These are phyloP conservation scores for Botryotinia convoluta DNA, from an alignment of 2,329 filamentous ascomycete species.

Conservation along the genomic window DNA sequence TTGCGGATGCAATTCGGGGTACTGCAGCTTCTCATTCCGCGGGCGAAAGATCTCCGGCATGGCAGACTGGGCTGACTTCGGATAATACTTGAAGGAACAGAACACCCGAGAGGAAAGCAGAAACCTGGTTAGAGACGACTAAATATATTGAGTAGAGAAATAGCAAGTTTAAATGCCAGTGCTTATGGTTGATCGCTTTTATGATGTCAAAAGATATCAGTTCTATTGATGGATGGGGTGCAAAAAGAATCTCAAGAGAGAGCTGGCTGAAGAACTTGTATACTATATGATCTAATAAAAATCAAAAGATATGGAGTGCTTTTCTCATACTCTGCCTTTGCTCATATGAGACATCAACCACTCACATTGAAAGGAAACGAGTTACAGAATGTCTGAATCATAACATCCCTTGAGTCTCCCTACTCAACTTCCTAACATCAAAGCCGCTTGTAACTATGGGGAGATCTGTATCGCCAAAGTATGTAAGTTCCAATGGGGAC, in stretches of 20 bases:
- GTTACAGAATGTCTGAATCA: conserved; percentile 6
- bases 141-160: neutral
- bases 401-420: neutral
- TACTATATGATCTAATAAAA: neutral
- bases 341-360: neutral
- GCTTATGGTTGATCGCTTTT: neutral
- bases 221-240: neutral
- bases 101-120: neutral
- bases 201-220: neutral
- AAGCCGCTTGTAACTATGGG: neutral
- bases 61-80: neutral
- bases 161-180: neutral
- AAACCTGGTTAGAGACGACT: neutral
- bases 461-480: neutral
- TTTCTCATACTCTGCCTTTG: neutral
- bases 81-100: neutral
- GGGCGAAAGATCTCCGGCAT: neutral
- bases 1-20: neutral
- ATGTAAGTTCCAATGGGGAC: neutral
- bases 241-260: neutral
- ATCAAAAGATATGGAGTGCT: neutral
- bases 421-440: neutral
- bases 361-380: neutral
- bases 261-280: neutral
- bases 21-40: neutral